These are phyloP conservation scores for Aspergillus sp. DNA, from an alignment of 2,329 filamentous ascomycete genomes.

Conservation along the genomic window DNA sequence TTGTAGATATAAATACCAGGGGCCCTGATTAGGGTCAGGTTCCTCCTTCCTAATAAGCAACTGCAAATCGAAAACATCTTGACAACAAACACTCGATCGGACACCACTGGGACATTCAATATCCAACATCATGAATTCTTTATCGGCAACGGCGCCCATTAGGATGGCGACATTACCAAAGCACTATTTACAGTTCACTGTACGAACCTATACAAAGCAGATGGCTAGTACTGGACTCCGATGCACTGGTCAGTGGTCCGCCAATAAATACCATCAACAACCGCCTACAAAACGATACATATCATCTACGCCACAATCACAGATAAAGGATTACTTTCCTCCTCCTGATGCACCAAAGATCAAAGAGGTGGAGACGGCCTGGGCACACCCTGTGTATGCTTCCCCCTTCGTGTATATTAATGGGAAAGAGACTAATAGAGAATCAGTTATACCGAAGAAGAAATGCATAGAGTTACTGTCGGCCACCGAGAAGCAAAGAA, in stretches of 20 bases:
- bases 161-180: conserved; percentile 28
- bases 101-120: neutral
- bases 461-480: conserved; percentile 73
- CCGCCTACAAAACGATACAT: conserved; percentile 31
- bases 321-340: conserved; percentile 58
- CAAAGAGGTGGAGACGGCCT: conserved; percentile 63
- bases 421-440: neutral
- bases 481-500: conserved; percentile 74
- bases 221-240: conserved; percentile 26
- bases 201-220: conserved; percentile 26
- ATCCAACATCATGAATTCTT: conserved; percentile 27
- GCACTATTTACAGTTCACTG: conserved; percentile 22
- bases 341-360: conserved; percentile 58
- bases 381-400: conserved; percentile 62
- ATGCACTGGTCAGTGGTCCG: conserved; percentile 16
- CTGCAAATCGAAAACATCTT: neutral
- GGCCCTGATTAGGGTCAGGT: neutral
- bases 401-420: neutral
- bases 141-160: conserved; percentile 27
- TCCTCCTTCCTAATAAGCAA: neutral
- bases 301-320: conserved; percentile 36
- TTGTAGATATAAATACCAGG: conserved; percentile 1
- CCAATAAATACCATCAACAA: conserved; percentile 16
- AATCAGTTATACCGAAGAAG: conserved; percentile 65
- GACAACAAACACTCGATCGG: neutral